Conservation (phyloP, 176 grass and related monocot genomes). For the Paspalum vaginatum region DNA sequence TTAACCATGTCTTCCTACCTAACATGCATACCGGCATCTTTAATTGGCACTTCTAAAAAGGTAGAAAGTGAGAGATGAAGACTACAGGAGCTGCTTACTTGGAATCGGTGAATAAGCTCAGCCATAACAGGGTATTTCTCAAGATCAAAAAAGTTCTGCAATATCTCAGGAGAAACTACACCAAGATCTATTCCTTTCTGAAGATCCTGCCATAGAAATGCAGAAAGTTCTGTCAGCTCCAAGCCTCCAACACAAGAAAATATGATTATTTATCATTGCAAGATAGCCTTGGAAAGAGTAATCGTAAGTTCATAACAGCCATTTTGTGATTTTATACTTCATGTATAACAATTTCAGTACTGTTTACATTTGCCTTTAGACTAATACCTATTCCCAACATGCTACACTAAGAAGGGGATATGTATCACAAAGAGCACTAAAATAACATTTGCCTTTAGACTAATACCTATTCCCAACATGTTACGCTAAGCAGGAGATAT, state of each 20-base stretch:
- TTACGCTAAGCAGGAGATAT: constrained; percentile 12
- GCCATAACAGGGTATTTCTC: constrained; percentile 83
- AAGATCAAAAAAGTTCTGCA: constrained; percentile 99
- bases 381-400: neutral
- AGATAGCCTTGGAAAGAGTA: constrained; percentile 13
- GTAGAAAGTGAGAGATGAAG: constrained; percentile 27
- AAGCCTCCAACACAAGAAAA: constrained; percentile 16
- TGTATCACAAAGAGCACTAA: neutral
- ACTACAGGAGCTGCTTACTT: constrained; percentile 56
- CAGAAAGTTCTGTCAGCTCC: constrained; percentile 19
- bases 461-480: neutral
- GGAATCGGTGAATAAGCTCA: constrained; percentile 91
- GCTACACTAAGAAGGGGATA: constrained; percentile 14
- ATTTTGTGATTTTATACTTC: neutral
- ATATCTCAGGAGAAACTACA: constrained; percentile 93
- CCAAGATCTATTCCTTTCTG: constrained; percentile 97
- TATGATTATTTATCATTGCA: constrained; percentile 6
- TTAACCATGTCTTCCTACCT: neutral
- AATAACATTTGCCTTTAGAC: no score
- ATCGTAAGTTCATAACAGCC: neutral
- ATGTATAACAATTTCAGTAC: neutral
- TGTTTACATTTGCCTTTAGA: neutral
- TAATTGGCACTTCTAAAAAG: neutral
- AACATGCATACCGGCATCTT: neutral
- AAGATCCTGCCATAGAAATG: constrained; percentile 63